These are phyloP conservation scores for Lachancea kluyveri DNA, from an alignment of 805 yeast species.

Conservation along the genomic window DNA sequence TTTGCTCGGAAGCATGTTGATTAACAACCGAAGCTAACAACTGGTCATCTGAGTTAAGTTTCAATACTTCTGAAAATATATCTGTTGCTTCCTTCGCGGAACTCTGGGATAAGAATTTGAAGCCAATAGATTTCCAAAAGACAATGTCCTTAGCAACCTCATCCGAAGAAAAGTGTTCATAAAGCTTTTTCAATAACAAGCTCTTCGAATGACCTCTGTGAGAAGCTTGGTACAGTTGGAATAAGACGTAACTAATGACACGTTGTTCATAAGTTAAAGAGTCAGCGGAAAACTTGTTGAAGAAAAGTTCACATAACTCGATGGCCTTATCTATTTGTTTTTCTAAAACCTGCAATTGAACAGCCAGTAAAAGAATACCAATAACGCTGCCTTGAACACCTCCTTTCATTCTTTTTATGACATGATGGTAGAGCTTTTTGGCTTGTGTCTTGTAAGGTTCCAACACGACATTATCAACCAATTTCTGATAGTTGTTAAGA, in stretches of 20 bases:
- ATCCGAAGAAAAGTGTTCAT: constrained; percentile 1
- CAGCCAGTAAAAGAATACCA: constrained; percentile 20
- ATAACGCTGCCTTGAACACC: constrained; percentile 16
- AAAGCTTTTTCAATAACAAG: constrained; percentile 14
- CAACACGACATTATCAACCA: constrained; percentile 18
- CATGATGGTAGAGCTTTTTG: constrained; percentile 21
- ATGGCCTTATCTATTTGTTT: constrained; percentile 27
- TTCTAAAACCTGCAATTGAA: constrained; percentile 24
- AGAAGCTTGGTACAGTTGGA: constrained; percentile 20
- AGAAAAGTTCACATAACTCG: constrained; percentile 19
- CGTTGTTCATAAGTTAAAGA: constrained; percentile 5
- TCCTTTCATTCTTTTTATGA: constrained; percentile 17
- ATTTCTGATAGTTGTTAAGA: constrained; percentile 16
- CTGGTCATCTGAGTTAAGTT: constrained; percentile 8
- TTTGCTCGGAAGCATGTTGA: neutral
- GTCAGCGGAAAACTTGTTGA: constrained; percentile 10
- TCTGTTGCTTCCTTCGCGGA: constrained; percentile 13
- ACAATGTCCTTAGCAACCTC: constrained; percentile 8
- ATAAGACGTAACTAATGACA: constrained; percentile 17
- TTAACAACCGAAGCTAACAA: neutral
- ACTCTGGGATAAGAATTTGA: constrained; percentile 20
- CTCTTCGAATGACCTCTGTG: constrained; percentile 19
- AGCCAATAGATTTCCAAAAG: constrained; percentile 28
- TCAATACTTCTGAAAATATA: constrained; percentile 12
- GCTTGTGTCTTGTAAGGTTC: constrained; percentile 29